Evolutionary conservation across 106 monocot genomes (phyloP).

Genomic region (Cymbidium sinense): DNA sequence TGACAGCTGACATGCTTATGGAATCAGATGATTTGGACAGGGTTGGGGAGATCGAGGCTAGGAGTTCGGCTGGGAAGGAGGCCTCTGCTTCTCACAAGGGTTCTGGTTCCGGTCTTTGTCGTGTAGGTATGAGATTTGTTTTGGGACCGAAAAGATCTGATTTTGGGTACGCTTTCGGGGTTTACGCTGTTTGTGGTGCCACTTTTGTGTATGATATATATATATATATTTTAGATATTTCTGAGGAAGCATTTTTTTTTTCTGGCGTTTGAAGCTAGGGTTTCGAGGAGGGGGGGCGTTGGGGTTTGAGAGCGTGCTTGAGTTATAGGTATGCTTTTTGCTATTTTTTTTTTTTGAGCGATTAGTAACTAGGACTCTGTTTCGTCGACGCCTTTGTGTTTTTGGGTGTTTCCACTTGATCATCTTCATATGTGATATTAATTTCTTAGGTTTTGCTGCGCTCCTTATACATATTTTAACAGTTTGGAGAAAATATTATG

Average conservation of each 20-base stretch:
- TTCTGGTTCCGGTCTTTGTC: not conserved
- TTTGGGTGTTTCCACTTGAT: too few relatives aligned
- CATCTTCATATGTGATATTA: not conserved
- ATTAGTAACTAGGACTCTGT: not conserved
- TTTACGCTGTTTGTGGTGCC: not conserved
- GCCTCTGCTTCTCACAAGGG: not conserved
- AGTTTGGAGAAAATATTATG: not conserved
- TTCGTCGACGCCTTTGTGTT: not conserved
- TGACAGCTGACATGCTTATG: not conserved
- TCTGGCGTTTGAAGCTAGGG: slow-evolving; percentile 1
- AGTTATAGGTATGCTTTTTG: not conserved
- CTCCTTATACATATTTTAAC: not conserved
- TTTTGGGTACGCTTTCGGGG: not conserved
- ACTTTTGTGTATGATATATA: not conserved
- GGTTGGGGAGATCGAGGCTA: not conserved
- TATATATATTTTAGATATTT: not conserved
- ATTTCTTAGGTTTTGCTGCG: not conserved
- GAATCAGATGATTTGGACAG: slow-evolving; percentile 1
- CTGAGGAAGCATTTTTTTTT: not conserved
- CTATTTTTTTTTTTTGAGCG: not conserved
- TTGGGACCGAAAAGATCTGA: not conserved
- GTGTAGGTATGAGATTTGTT: slow-evolving; percentile 5
- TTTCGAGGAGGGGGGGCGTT: not conserved
- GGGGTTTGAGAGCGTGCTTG: not conserved
- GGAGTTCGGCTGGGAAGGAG: not conserved